Evolutionary conservation across 2,329 filamentous ascomycete genomes (phyloP).

Genomic region (Sporothrix luriei): DNA sequence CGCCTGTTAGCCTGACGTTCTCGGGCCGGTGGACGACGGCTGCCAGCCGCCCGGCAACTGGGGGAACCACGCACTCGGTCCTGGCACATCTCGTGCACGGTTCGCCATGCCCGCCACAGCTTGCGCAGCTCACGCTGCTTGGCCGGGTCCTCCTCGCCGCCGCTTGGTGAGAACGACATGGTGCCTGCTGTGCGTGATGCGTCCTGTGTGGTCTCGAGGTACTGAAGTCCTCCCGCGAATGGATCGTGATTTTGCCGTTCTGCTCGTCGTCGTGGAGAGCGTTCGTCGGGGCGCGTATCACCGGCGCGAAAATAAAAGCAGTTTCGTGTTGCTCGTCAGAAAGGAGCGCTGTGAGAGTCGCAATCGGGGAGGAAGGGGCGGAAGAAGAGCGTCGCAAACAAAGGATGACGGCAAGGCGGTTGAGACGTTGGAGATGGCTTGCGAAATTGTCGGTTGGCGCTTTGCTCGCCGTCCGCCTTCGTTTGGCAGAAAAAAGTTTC

Average conservation of each 20-base stretch:
- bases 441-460: conserved; percentile 9
- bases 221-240: not conserved
- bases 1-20: conserved; percentile 21
- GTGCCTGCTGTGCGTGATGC: not conserved
- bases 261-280: conserved; percentile 17
- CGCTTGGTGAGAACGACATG: conserved; percentile 31
- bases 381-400: conserved; percentile 1
- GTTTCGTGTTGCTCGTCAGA: not conserved
- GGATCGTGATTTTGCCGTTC: not conserved
- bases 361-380: not conserved
- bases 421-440: conserved; percentile 1
- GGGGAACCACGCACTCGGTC: conserved; percentile 69
- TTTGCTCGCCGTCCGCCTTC: conserved; percentile 21
- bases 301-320: not conserved
- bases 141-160: conserved; percentile 41
- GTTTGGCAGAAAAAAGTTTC: conserved; percentile 20
- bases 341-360: not conserved
- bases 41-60: conserved; percentile 30
- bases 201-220: not conserved
- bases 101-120: conserved; percentile 93
- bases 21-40: not conserved
- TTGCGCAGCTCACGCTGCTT: conserved; percentile 61
- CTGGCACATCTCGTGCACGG: conserved; percentile 89
- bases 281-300: conserved; percentile 5
- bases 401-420: not conserved